phyloP scores from a whole-genome alignment of 257 asterid genomes.

The Solanum raphanifolium region DNA sequence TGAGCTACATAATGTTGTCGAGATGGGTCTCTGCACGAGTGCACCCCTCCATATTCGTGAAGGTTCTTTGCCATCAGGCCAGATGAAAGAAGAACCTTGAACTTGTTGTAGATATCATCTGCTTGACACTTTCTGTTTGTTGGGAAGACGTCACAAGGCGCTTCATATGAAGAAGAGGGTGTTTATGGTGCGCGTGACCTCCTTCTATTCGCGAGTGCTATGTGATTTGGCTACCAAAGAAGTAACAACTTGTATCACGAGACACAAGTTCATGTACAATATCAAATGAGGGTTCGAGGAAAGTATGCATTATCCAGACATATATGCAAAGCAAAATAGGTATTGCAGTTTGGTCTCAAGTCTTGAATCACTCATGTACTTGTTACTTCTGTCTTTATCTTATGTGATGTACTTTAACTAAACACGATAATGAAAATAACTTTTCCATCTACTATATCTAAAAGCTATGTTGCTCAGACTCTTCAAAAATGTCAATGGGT shows the following conservation, averaged over 20 bases:
- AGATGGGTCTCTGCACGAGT: slow-evolving; percentile 39
- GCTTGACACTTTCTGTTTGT: neutral
- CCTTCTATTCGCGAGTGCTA: neutral
- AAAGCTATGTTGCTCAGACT: neutral
- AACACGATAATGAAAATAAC: neutral
- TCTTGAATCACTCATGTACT: neutral
- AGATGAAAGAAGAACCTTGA: neutral
- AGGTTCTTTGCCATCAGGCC: neutral
- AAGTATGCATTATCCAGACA: neutral
- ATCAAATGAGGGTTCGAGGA: neutral
- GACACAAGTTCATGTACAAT: neutral
- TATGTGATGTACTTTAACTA: neutral
- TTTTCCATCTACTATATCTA: no score
- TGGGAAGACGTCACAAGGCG: neutral
- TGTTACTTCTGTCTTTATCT: no score
- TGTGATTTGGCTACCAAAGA: neutral
- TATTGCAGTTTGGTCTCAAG: neutral
- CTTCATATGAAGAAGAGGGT: neutral
- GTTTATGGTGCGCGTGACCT: neutral
- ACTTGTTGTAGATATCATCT: neutral
- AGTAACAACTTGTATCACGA: neutral
- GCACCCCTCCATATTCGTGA: slow-evolving; percentile 37
- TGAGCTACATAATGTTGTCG: neutral
- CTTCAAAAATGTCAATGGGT: no score
- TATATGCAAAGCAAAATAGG: neutral